phyloP scores from a whole-genome alignment of 2,329 filamentous ascomycete genomes.

The Metarhizium sp. region DNA sequence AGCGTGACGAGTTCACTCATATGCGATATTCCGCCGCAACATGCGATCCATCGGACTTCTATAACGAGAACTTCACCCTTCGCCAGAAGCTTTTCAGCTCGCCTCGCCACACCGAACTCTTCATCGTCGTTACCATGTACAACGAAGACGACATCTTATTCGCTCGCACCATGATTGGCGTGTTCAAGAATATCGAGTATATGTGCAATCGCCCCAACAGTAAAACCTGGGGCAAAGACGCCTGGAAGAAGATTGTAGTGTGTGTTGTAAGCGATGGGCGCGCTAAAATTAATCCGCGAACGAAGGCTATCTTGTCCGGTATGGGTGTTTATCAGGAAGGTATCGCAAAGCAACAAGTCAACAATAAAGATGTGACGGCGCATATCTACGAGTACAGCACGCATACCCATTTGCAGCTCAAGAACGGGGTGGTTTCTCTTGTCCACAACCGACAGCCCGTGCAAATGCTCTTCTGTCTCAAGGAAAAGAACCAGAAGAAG shows the following conservation, averaged over 20 bases:
- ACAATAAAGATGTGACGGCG: constrained; percentile 88
- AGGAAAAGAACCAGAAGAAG: constrained; percentile 99
- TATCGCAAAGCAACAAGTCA: constrained; percentile 97
- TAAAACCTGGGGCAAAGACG: constrained; percentile 96
- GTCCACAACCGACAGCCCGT: constrained; percentile 83
- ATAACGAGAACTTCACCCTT: constrained; percentile 80
- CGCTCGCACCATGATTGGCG: constrained; percentile 88
- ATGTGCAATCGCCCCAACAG: constrained; percentile 91
- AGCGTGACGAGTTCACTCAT: constrained; percentile 84
- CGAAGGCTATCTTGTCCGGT: constrained; percentile 78
- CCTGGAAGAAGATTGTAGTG: constrained; percentile 99
- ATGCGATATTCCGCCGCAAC: constrained; percentile 94
- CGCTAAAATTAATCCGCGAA: constrained; percentile 91
- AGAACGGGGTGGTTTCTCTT: constrained; percentile 78
- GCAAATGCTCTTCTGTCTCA: constrained; percentile 94
- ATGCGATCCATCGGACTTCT: constrained; percentile 84
- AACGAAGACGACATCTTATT: constrained; percentile 97
- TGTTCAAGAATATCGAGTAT: constrained; percentile 98
- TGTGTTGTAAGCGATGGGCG: constrained; percentile 95
- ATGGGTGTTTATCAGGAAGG: constrained; percentile 97
- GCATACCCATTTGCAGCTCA: constrained; percentile 78
- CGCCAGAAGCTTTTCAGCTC: constrained; percentile 90
- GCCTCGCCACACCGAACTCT: constrained; percentile 84
- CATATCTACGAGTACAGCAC: constrained; percentile 96
- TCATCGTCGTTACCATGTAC: constrained; percentile 98